Base-by-base conservation (phyloP, 805 yeast genomes). In the Kodamaea sagamina region DNA sequence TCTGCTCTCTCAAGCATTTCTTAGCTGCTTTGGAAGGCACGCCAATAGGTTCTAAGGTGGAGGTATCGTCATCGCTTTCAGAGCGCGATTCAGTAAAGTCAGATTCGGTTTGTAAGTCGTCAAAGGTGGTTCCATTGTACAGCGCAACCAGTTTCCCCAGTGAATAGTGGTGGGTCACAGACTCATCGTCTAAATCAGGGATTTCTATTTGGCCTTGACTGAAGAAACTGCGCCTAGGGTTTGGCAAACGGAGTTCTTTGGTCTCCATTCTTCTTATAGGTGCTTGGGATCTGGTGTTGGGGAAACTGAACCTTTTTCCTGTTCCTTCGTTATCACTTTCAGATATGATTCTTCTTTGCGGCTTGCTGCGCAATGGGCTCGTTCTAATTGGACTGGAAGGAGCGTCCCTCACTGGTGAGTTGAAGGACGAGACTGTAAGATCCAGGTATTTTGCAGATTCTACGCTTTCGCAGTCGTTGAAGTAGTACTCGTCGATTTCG, bases 171-270 rank as follows among this genome's bases (percentile, higher is more conserved):
- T 50, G 51, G 17, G 47, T 31, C 13, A 49, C 43, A 6, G 48
- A 43, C 4, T 43, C 40, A 32, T 62, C 65, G 22, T 55, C 55
- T 18, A 70, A 54, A 36, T 68, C 67, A 0, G 76, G 75, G 16
- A 71, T 71, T 42, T 69, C 72, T 15, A 71, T 71, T 40, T 67
- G 72, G 4, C 74, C 75, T 11, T 50, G 43, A 1, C 21, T 29
- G 13, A 36, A 29, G 38, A 42, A 42, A 36, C 24, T 9, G 45
- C 47, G 3, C 39, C 49, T 10, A 6, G 34, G 11, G 19, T 4
- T 10, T 6, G 17, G 11, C 11, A 17, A 13, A 15, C 17, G 4
- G 3, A 17, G 34, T 15, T 29, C 34, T 8, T 29, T 4, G 2
- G 34, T 15, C 10, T 29, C 19, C 34, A n/a, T 29, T 29, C 34